Conservation (phyloP, 73 alveolate genomes). For the Stentor roeselii region DNA sequence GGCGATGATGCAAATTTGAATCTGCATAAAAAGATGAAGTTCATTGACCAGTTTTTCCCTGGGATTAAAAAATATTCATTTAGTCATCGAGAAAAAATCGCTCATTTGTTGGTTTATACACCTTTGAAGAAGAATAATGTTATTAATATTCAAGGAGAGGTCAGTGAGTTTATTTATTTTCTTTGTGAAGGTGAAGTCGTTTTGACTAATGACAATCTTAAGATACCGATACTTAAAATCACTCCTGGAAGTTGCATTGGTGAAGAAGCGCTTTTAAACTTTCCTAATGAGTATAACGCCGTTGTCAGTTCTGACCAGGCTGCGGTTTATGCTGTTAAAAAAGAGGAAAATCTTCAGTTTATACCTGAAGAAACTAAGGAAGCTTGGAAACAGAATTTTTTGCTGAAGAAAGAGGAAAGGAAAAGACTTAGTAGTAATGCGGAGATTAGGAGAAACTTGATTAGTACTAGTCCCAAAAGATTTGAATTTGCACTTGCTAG, state of each 20-base stretch:
- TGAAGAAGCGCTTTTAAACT: background rate
- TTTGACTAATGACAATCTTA: background rate
- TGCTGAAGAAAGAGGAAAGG: background rate
- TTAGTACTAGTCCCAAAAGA: no score
- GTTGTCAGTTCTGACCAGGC: background rate
- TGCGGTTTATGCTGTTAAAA: background rate
- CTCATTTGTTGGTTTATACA: background rate
- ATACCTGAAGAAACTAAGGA: background rate
- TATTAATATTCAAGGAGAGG: background rate
- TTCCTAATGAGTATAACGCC: background rate
- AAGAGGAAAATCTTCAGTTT: background rate
- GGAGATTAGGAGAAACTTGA: no score
- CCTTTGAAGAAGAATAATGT: no score
- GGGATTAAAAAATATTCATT: background rate
- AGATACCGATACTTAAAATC: background rate
- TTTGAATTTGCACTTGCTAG: background rate
- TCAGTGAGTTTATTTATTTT: background rate
- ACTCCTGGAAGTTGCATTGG: background rate
- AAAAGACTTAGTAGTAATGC: background rate
- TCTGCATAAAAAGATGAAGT: background rate
- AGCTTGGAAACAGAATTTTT: background rate
- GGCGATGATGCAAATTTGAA: background rate
- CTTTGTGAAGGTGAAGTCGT: slow-evolving; percentile 1
- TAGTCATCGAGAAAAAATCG: background rate
- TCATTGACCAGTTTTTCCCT: background rate